phyloP scores from a whole-genome alignment of 768 basidiomycete genomes.

The Russula sp. region DNA sequence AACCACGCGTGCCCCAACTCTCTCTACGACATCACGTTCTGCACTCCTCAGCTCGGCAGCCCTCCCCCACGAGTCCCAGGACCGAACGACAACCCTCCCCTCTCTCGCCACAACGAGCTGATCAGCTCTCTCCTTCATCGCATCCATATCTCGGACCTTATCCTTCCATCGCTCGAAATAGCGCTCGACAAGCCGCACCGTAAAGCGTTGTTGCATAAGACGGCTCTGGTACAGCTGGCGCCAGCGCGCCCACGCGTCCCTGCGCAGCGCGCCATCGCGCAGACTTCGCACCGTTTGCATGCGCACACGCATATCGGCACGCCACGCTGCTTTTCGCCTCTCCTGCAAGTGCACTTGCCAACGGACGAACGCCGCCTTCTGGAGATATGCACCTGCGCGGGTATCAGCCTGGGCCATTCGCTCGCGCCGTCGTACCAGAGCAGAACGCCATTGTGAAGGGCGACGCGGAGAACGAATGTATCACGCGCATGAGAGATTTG shows the following conservation, averaged over 20 bases:
- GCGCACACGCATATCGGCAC: conserved; percentile 65
- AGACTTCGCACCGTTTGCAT: conserved; percentile 62
- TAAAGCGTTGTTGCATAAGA: conserved; percentile 52
- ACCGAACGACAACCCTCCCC: conserved; percentile 40
- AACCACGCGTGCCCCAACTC: conserved; percentile 49
- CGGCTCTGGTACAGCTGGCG: conserved; percentile 52
- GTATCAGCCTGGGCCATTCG: conserved; percentile 44
- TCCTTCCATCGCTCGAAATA: conserved; percentile 55
- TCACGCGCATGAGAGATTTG: conserved; percentile 71
- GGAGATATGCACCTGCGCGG: conserved; percentile 45
- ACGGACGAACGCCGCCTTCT: conserved; percentile 42
- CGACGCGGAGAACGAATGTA: conserved; percentile 56
- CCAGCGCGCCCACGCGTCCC: conserved; percentile 67
- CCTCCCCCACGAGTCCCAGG: conserved; percentile 60
- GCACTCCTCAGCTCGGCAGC: conserved; percentile 44
- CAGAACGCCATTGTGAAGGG: conserved; percentile 60
- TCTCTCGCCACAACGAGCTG: conserved; percentile 37
- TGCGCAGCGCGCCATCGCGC: conserved; percentile 51
- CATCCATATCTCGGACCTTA: conserved; percentile 42
- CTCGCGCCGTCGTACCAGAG: conserved; percentile 40
- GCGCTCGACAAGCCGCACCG: conserved; percentile 43
- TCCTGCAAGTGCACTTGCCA: conserved; percentile 60
- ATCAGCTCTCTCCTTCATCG: conserved; percentile 51
- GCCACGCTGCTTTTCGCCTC: conserved; percentile 58
- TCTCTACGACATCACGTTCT: conserved; percentile 46